phyloP scores from a whole-genome alignment of 108 stramenopile species.

The Pseudonitzschia delicatissima region DNA sequence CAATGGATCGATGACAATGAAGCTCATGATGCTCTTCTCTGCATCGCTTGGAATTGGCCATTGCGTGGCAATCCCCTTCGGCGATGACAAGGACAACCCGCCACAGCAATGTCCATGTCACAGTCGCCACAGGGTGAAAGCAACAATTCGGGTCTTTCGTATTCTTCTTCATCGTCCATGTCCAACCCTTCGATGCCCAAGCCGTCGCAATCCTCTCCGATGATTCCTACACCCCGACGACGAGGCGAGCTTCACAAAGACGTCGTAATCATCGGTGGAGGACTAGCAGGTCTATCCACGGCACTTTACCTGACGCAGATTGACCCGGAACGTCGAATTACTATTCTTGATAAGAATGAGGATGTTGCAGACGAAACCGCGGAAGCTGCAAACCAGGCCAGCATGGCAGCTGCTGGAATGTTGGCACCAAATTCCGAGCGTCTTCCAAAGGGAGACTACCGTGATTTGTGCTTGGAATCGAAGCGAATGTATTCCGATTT shows the following conservation, averaged over 20 bases:
- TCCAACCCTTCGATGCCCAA: background rate
- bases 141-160: background rate
- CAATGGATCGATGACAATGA: too few relatives aligned
- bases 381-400: conserved; percentile 27
- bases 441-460: conserved; percentile 72
- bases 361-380: conserved; percentile 12
- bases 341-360: conserved; percentile 58
- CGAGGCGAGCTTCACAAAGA: conserved; percentile 39
- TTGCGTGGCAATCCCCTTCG: background rate
- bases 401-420: conserved; percentile 84
- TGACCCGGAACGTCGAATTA: conserved; percentile 66
- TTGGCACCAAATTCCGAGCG: conserved; percentile 88
- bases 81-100: background rate
- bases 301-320: conserved; percentile 62
- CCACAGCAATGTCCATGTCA: background rate
- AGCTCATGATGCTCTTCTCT: too few relatives aligned
- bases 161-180: background rate
- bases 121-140: background rate
- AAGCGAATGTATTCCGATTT: conserved; percentile 73
- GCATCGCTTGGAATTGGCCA: background rate
- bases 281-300: conserved; percentile 74
- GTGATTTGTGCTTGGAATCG: conserved; percentile 79
- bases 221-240: background rate
- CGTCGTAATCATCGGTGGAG: conserved; percentile 72
- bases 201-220: background rate